Percentiles rank a stretch among this genome's conserved stretches.
phyloP scores from a whole-genome alignment of 2,329 filamentous ascomycete genomes.

The Monosporascus ibericus region DNA sequence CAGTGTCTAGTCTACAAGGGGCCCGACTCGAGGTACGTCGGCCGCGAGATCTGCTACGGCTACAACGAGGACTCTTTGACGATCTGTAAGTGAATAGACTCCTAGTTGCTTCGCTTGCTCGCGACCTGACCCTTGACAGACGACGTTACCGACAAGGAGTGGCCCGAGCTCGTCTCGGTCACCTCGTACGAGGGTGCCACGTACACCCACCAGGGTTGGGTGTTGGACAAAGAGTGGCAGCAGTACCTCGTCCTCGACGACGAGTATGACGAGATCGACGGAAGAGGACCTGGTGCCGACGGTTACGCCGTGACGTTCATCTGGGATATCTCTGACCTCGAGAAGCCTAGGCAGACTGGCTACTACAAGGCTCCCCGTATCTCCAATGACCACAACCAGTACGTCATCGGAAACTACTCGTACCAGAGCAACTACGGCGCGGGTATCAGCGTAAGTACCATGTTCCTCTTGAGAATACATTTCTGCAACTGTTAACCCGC shows the following conservation, averaged over 20 bases:
- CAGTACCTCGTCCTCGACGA: constrained; percentile 39
- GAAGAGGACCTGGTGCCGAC: constrained; percentile 27
- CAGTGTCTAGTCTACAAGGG: constrained; percentile 52
- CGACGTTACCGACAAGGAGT: constrained; percentile 41
- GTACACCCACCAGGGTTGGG: constrained; percentile 50
- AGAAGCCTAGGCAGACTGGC: constrained; percentile 33
- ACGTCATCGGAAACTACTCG: constrained; percentile 29
- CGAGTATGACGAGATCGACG: constrained; percentile 40
- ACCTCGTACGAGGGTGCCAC: constrained; percentile 47
- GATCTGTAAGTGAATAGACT: constrained; percentile 22
- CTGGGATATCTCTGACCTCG: constrained; percentile 36
- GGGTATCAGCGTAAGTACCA: constrained; percentile 21
- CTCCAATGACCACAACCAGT: constrained; percentile 38
- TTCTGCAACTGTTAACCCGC: background rate
- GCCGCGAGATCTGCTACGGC: constrained; percentile 47
- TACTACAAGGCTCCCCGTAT: constrained; percentile 31
- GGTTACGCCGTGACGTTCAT: constrained; percentile 39
- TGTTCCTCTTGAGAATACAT: background rate
- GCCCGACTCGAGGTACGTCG: constrained; percentile 37
- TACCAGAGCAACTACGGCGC: constrained; percentile 40
- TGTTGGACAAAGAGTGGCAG: constrained; percentile 34
- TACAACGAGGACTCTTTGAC: constrained; percentile 48
- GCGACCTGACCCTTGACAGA: constrained; percentile 8
- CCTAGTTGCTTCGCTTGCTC: no score
- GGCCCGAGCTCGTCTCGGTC: constrained; percentile 37